These are phyloP conservation scores for Claviceps digitariae DNA, from an alignment of 2,329 filamentous ascomycete genomes.

Conservation along the genomic window DNA sequence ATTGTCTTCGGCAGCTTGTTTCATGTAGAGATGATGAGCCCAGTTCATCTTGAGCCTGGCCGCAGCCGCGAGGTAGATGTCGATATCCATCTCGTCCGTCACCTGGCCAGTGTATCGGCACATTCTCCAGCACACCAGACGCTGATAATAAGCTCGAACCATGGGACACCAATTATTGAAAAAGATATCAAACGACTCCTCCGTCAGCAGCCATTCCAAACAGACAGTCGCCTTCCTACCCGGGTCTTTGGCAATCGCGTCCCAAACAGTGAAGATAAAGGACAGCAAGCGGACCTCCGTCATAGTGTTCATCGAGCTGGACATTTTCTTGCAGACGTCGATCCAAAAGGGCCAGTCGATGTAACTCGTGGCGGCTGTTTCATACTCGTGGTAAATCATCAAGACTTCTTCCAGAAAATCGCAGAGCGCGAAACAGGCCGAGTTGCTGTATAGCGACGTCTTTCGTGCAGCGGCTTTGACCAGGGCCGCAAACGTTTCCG, in stretches of 20 bases:
- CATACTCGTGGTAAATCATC: conserved; percentile 41
- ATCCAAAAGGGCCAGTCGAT: conserved; percentile 80
- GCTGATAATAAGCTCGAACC: conserved; percentile 88
- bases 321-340: conserved; percentile 63
- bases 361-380: conserved; percentile 31
- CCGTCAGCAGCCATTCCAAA: conserved; percentile 59
- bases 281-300: conserved; percentile 77
- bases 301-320: conserved; percentile 75
- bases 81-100: conserved; percentile 50
- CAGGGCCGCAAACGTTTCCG: conserved; percentile 58
- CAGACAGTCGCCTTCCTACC: conserved; percentile 58
- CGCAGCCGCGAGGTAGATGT: conserved; percentile 55
- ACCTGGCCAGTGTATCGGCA: conserved; percentile 63
- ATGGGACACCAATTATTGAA: conserved; percentile 96
- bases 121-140: conserved; percentile 77
- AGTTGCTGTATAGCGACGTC: conserved; percentile 69
- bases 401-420: conserved; percentile 80
- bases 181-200: conserved; percentile 61
- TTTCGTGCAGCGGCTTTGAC: conserved; percentile 61
- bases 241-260: conserved; percentile 51
- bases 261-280: conserved; percentile 72
- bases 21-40: conserved; percentile 67
- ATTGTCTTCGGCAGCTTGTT: conserved; percentile 47
- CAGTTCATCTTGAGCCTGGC: conserved; percentile 58
- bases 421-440: conserved; percentile 77